Evolutionary conservation across 2,329 filamentous ascomycete species (phyloP), one percentile per base, ranked within the genome.

Genomic region (Periconia macrospinosa): DNA sequence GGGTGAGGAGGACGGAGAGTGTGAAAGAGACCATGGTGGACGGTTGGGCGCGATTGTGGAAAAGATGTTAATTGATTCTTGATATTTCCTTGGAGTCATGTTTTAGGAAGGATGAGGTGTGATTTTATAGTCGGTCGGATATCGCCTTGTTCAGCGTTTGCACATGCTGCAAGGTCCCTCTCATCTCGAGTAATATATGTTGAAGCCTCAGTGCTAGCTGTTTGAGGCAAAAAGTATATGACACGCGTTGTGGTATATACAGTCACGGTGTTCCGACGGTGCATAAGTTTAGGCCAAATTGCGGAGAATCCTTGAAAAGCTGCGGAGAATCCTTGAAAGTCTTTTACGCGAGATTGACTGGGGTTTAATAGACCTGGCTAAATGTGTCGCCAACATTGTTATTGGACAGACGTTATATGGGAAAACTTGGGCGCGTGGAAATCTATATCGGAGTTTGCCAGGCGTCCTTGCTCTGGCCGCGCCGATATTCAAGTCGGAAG

Each of bases 11-110:
- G 47, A 49, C 18, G 47, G 63, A 53, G 52, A 58, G 30, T 7
- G 48, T 60, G 55, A 62, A 57, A 37, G 54, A 60, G 3, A 66
- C 56, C 68, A 65, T 70, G 43, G 37, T 55, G 49, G 33, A n/a
- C 30, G 13, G 30, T 33, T 7, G 30, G 7, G 8, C 13, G 30
- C 13, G 13, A 42, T 17, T 19, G 33, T 23, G 9, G 19, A 37
- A 11, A 19, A 23, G 18, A 13, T 13, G 30, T 33, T 33, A 33
- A 33, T n/a, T n/a, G n/a, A n/a, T n/a, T n/a, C n/a, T 27, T 27
- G 23, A 27, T 17, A 19, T 44, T 19, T 20, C n/a, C 2, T 6
- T 18, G 41, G n/a, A 15, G 9, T 17, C 10, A 42, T 18, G 11
- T 18, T 42, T 18, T 11, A 3, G 20, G 11, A 17, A 42, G n/a